phyloP scores from a whole-genome alignment of 2,329 filamentous ascomycete genomes.

The Trichoderma koningiopsis region DNA sequence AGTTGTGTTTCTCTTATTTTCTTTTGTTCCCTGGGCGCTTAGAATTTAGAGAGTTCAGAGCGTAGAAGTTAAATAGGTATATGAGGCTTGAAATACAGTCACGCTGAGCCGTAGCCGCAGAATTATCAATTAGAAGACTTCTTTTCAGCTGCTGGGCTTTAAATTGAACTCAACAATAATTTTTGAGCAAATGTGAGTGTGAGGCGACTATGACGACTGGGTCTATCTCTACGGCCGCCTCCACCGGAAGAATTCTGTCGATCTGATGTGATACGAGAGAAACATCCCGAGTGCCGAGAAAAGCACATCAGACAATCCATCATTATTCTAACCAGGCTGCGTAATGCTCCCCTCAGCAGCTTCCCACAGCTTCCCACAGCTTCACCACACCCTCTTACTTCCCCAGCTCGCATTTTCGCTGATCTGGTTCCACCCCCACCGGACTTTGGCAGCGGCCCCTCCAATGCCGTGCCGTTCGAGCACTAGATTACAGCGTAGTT shows the following conservation, averaged over 20 bases:
- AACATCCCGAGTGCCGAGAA: no score
- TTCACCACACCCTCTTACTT: neutral
- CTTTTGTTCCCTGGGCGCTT: neutral
- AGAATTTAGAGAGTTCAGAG: neutral
- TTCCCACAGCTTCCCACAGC: neutral
- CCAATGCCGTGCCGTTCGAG: neutral
- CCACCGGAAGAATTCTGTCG: neutral
- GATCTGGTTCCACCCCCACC: neutral
- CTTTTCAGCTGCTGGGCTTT: neutral
- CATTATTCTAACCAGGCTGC: neutral
- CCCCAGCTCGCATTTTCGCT: neutral
- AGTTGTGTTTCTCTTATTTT: neutral
- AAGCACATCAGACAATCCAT: neutral
- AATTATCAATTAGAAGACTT: neutral
- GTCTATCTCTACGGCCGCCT: neutral
- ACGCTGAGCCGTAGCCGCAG: neutral
- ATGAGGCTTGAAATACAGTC: neutral
- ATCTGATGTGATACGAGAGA: neutral
- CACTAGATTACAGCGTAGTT: neutral
- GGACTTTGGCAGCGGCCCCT: neutral
- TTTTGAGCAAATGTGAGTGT: neutral
- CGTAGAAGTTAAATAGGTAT: neutral
- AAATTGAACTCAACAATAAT: neutral
- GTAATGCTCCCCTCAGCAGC: neutral
- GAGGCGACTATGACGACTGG: neutral